These are phyloP conservation scores for Wilhelminamyces savonicus DNA, from an alignment of 805 yeast species.

Conservation along the genomic window DNA sequence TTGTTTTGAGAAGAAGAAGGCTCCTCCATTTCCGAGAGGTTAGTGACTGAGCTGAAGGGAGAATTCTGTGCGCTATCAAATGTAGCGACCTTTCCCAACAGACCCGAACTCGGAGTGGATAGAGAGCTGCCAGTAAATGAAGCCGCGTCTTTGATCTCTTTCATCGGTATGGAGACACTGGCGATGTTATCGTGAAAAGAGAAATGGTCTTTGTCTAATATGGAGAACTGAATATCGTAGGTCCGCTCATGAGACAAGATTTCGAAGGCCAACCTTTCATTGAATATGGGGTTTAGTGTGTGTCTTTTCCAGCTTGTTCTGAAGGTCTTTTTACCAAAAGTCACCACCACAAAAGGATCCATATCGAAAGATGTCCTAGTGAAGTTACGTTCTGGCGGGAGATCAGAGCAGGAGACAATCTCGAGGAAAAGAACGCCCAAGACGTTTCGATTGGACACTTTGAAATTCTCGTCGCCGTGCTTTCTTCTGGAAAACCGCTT, in stretches of 20 bases:
- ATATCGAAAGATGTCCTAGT: conserved; percentile 80
- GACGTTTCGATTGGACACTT: conserved; percentile 33
- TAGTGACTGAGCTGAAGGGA: too few relatives aligned
- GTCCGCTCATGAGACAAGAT: conserved; percentile 58
- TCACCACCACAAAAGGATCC: conserved; percentile 93
- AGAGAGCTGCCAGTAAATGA: too few relatives aligned
- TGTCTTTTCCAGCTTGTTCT: conserved; percentile 83
- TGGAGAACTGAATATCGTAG: conserved; percentile 62
- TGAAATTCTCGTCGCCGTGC: conserved; percentile 19
- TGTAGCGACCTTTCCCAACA: too few relatives aligned
- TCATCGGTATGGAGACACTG: conserved; percentile 48
- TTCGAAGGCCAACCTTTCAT: conserved; percentile 77
- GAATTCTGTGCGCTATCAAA: too few relatives aligned
- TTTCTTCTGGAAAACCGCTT: conserved; percentile 4
- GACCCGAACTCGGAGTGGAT: neutral
- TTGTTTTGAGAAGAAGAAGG: conserved; percentile 2
- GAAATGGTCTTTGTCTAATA: conserved; percentile 79
- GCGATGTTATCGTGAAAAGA: conserved; percentile 84
- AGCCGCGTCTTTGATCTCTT: conserved; percentile 37
- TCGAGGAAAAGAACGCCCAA: conserved; percentile 75
- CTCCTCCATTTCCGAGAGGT: neutral
- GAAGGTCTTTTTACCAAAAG: conserved; percentile 83
- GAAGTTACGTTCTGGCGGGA: conserved; percentile 72
- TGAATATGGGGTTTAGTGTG: conserved; percentile 73
- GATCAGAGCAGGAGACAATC: conserved; percentile 61